These are phyloP conservation scores for Chlorophyllum brunneum DNA, from an alignment of 768 basidiomycete species.

Conservation along the genomic window DNA sequence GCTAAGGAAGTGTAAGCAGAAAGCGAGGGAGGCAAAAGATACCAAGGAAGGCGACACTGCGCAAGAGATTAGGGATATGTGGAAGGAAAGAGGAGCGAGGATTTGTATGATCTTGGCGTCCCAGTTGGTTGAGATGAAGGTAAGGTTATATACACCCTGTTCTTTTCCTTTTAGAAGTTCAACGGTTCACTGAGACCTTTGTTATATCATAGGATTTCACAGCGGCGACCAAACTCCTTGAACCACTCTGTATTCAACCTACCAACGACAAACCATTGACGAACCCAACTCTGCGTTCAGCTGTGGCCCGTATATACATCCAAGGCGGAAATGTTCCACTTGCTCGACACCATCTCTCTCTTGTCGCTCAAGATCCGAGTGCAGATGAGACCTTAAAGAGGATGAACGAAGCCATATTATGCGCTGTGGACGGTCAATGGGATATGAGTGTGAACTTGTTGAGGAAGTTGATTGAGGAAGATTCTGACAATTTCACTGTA, in stretches of 20 bases:
- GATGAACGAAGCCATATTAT: slow-evolving; percentile 67
- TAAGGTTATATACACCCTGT: slow-evolving; percentile 27
- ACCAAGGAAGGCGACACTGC: slow-evolving; percentile 13
- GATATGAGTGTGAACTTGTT: slow-evolving; percentile 43
- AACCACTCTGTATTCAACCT: slow-evolving; percentile 54
- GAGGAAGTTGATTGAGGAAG: slow-evolving; percentile 38
- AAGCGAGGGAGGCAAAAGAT: slow-evolving; percentile 34
- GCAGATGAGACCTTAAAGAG: slow-evolving; percentile 42
- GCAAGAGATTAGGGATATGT: slow-evolving; percentile 55
- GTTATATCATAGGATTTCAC: slow-evolving; percentile 50
- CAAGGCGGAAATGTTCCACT: slow-evolving; percentile 62
- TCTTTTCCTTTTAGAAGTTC: neutral
- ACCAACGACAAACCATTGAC: slow-evolving; percentile 17
- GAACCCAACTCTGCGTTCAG: slow-evolving; percentile 59
- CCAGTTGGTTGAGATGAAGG: slow-evolving; percentile 84
- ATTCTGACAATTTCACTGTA: slow-evolving; percentile 60
- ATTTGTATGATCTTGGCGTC: slow-evolving; percentile 77
- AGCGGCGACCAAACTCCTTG: slow-evolving; percentile 64
- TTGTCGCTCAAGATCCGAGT: slow-evolving; percentile 39
- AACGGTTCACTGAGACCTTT: neutral
- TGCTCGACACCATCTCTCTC: slow-evolving; percentile 57
- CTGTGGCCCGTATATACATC: slow-evolving; percentile 71
- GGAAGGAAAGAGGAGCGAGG: slow-evolving; percentile 77
- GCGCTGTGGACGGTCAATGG: slow-evolving; percentile 74
- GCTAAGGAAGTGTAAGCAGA: slow-evolving; percentile 54